Conservation (phyloP, 352 stramenopile genomes). For the Phytophthora fragariaefolia region DNA sequence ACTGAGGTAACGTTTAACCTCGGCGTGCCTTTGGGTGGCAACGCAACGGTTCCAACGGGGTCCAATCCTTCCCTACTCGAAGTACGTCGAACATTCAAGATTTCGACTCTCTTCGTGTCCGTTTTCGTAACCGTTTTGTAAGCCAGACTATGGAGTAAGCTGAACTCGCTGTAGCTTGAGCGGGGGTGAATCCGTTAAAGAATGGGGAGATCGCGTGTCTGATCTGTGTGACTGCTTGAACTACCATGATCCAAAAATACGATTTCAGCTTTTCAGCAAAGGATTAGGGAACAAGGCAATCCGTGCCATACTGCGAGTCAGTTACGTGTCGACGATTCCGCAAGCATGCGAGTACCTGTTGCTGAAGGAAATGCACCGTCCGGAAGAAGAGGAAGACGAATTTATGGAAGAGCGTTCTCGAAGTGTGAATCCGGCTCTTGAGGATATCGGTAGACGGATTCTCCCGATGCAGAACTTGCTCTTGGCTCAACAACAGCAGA, state of each 20-base stretch:
- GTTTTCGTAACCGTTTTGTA: constrained; percentile 9
- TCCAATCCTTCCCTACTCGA: too few relatives aligned
- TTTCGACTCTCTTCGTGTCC: neutral
- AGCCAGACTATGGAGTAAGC: constrained; percentile 4
- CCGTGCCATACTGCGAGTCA: neutral
- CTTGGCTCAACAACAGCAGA: neutral
- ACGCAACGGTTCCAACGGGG: too few relatives aligned
- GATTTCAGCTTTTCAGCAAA: constrained; percentile 9
- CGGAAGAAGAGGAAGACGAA: constrained; percentile 5
- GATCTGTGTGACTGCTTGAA: neutral
- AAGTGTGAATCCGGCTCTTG: neutral
- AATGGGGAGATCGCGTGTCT: constrained; percentile 1
- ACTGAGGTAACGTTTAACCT: too few relatives aligned
- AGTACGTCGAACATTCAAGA: constrained; percentile 1
- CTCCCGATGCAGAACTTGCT: neutral
- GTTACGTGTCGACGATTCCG: neutral
- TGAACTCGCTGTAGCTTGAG: neutral
- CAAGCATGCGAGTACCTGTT: neutral
- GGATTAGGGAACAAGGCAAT: neutral
- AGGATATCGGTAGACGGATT: neutral
- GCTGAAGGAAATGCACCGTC: constrained; percentile 5
- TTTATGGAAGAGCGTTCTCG: too few relatives aligned
- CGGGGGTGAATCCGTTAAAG: neutral
- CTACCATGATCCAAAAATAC: constrained; percentile 9
- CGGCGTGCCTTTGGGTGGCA: too few relatives aligned